phyloP scores from a whole-genome alignment of 257 asterid genomes.

The Forsythia suspensa region DNA sequence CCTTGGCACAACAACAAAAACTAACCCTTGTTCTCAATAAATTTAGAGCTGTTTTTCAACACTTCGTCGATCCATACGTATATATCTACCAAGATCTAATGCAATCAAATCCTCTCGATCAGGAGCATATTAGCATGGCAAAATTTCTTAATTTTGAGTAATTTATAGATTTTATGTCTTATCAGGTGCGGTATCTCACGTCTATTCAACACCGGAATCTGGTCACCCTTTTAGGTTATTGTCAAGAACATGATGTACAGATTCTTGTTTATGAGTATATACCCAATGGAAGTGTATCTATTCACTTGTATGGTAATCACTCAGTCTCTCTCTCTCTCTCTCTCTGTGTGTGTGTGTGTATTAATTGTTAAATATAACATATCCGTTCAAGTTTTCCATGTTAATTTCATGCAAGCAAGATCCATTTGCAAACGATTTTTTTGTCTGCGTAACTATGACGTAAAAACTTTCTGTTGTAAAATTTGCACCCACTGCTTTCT shows the following conservation, averaged over 20 bases:
- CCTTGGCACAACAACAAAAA: not conserved
- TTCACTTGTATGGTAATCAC: slow-evolving; percentile 74
- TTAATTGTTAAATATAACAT: not conserved
- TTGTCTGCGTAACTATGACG: slow-evolving; percentile 11
- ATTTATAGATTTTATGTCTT: slow-evolving; percentile 34
- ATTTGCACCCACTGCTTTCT: slow-evolving; percentile 5
- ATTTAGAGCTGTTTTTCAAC: not conserved
- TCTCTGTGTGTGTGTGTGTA: not conserved
- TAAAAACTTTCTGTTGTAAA: not conserved
- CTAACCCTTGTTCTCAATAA: not conserved
- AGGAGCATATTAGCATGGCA: not conserved
- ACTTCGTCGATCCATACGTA: not conserved
- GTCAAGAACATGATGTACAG: slow-evolving; percentile 87
- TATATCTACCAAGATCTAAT: not conserved
- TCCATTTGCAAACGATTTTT: slow-evolving; percentile 8
- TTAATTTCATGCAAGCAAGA: slow-evolving; percentile 5
- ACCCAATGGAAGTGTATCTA: slow-evolving; percentile 90
- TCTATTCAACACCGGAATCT: slow-evolving; percentile 85
- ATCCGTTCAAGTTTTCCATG: not conserved
- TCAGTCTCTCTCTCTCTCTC: slow-evolving; percentile 8
- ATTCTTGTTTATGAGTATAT: slow-evolving; percentile 87
- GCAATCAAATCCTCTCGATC: not conserved
- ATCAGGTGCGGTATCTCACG: slow-evolving; percentile 86
- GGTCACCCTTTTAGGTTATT: slow-evolving; percentile 81
- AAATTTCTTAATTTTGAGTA: slow-evolving; percentile 13